Evolutionary conservation across 192 early-diverging fungal genomes (phyloP), one percentile per base, ranked within the genome.

Genomic region (Coemansia sp.): DNA sequence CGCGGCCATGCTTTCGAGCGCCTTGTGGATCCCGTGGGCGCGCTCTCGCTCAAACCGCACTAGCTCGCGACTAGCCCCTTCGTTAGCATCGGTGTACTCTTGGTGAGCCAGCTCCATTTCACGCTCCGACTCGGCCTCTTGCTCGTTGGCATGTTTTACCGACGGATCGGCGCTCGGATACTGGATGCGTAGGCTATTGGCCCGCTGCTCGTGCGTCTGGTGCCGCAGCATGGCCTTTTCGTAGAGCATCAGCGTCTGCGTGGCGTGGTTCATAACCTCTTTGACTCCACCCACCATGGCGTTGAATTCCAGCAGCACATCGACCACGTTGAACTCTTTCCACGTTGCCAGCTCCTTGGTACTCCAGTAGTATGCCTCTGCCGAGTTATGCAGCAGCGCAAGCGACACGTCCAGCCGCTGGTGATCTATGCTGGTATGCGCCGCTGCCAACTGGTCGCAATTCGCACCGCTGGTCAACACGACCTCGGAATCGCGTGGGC

Each of bases 91-190:
- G 3, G 66, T 56, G 54, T 75, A 75, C 31, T 68, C 72, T 29
- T 75, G 72, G 27, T 64, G 72, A 0, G 72, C 72, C 50, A 64
- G 32, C 25, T 75, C 66, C 60, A 60, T 54, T 39, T 75, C 66
- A 10, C 66, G 47, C 55, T 53, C 72, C 0, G 61, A 30, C 46
- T 69, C 53, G 26, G 50, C 61, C 30, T 75, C 72, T 12, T 64
- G 53, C 58, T 75, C 72, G 46, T 75, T 75, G 19, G 72, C 72
- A 28, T 64, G 57, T 42, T 65, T 68, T 19, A 75, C 72, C 8
- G 72, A 63, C 11, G 66, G 58, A 44, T 65, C 69, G 38, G 57
- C 72, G 51, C 72, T 75, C 28, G 72, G 66, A 25, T 75, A 75
- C 51, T 65, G 66, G 12, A 75, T 46, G 19, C 72, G 72, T 25